phyloP scores from a whole-genome alignment of 768 basidiomycete genomes.

The Lactarius hatsudake region DNA sequence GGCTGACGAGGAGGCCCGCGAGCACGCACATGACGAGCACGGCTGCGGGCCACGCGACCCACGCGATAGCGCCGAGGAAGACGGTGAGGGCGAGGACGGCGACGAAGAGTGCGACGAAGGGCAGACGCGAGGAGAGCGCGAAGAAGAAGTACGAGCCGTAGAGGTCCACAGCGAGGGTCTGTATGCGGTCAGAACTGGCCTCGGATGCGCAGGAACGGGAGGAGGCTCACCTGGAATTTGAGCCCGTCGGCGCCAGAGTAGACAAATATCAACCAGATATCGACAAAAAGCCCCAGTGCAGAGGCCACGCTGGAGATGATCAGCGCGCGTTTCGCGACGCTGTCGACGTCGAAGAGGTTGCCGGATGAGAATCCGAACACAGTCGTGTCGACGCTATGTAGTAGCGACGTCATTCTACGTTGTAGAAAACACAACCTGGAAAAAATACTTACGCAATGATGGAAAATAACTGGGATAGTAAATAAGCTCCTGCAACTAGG shows the following conservation, averaged over 20 bases:
- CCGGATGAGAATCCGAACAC: constrained; percentile 59
- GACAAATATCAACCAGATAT: constrained; percentile 62
- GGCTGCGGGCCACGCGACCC: constrained; percentile 58
- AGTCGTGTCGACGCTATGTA: constrained; percentile 45
- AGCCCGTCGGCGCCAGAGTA: constrained; percentile 53
- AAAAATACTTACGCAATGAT: constrained; percentile 49
- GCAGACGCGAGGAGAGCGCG: constrained; percentile 60
- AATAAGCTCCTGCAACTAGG: neutral
- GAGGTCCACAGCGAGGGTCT: constrained; percentile 53
- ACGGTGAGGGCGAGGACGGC: constrained; percentile 55
- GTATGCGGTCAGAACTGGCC: neutral
- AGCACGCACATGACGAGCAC: constrained; percentile 57
- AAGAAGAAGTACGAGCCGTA: constrained; percentile 67
- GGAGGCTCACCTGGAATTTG: constrained; percentile 52
- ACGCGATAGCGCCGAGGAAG: constrained; percentile 62
- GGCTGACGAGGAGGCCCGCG: constrained; percentile 55
- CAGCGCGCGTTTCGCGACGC: constrained; percentile 49
- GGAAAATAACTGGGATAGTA: constrained; percentile 48
- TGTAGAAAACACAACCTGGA: neutral
- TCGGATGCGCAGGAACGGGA: neutral
- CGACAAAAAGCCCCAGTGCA: constrained; percentile 60
- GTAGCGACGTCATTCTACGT: constrained; percentile 4
- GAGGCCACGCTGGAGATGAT: constrained; percentile 58
- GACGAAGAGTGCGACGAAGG: constrained; percentile 56
- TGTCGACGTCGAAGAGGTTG: constrained; percentile 48